Conservation (phyloP, 805 yeast species). For the Spathaspora girioi region DNA sequence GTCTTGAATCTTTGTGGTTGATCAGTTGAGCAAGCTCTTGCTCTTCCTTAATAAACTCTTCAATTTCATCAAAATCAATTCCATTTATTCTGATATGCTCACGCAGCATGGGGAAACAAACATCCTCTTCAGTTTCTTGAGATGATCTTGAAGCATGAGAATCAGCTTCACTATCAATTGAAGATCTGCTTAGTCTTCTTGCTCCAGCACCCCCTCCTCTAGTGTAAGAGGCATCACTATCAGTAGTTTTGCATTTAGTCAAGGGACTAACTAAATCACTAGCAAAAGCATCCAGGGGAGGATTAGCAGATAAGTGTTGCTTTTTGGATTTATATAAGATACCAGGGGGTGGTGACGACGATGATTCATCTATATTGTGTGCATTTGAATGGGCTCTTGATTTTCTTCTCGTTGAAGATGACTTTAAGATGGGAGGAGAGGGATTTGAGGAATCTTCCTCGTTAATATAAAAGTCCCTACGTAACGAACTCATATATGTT, state of each 20-base stretch:
- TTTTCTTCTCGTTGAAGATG: slow-evolving; percentile 14
- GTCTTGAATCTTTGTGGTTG: not conserved
- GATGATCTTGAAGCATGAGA: slow-evolving; percentile 75
- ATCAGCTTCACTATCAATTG: slow-evolving; percentile 60
- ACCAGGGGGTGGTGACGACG: slow-evolving; percentile 16
- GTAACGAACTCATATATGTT: slow-evolving; percentile 11
- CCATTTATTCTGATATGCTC: slow-evolving; percentile 61
- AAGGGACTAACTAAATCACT: slow-evolving; percentile 26
- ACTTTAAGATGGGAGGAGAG: slow-evolving; percentile 10
- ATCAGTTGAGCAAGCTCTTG: slow-evolving; percentile 32
- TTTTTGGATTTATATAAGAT: slow-evolving; percentile 18
- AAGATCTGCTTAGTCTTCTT: slow-evolving; percentile 31
- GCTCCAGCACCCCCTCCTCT: slow-evolving; percentile 20
- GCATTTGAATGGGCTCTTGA: slow-evolving; percentile 40
- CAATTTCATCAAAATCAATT: slow-evolving; percentile 87
- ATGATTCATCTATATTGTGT: slow-evolving; percentile 12
- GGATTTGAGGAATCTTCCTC: slow-evolving; percentile 13
- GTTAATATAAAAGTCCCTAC: slow-evolving; percentile 15
- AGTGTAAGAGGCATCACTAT: slow-evolving; percentile 17
- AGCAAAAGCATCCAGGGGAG: slow-evolving; percentile 16
- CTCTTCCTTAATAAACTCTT: slow-evolving; percentile 68
- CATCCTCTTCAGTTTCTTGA: slow-evolving; percentile 95
- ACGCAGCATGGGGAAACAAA: slow-evolving; percentile 88
- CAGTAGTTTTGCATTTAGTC: slow-evolving; percentile 23
- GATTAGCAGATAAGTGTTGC: slow-evolving; percentile 2